These are phyloP conservation scores for Solanum hybrid DNA, from an alignment of 305 asterid genomes.

Conservation along the genomic window DNA sequence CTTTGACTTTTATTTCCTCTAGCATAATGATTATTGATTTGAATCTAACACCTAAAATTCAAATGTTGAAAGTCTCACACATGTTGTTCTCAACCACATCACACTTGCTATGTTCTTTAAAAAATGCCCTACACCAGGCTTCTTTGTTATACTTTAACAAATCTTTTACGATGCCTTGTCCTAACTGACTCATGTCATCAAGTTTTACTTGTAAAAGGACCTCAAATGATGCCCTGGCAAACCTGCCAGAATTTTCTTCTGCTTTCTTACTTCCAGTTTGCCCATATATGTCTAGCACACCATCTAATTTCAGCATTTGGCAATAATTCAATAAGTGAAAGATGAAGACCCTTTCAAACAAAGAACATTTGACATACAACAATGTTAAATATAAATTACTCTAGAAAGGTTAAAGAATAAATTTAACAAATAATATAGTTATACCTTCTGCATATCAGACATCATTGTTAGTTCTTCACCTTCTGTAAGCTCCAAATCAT, in stretches of 20 bases:
- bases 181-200: not conserved
- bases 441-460: no score
- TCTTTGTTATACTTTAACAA: not conserved
- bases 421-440: no score
- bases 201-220: not conserved
- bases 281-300: no score
- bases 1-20: not conserved
- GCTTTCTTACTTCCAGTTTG: not conserved
- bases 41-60: not conserved
- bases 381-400: no score
- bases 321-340: no score
- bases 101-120: not conserved
- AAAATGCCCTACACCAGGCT: not conserved
- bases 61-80: not conserved
- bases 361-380: no score
- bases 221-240: not conserved
- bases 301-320: no score
- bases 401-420: no score
- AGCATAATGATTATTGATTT: not conserved
- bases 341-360: no score
- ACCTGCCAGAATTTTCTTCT: not conserved
- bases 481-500: no score
- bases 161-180: not conserved
- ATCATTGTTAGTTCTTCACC: no score
- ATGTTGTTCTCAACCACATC: not conserved